Evolutionary conservation across 495 filamentous ascomycete species (phyloP).

Genomic region (Evansstolkia leycettana): DNA sequence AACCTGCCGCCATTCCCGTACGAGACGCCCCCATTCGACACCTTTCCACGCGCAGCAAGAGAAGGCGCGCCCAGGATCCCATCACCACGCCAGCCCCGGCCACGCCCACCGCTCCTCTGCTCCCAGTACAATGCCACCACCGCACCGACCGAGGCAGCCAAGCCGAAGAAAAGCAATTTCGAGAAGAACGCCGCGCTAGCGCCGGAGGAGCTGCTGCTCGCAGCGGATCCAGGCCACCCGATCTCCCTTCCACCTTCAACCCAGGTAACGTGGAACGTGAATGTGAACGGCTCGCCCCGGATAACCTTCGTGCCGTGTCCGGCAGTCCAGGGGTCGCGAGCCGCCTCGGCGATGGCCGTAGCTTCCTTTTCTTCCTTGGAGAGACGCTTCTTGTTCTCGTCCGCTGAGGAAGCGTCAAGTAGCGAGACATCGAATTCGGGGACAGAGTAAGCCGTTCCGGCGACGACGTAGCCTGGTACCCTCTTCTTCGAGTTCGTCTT

Average conservation of each 20-base stretch:
- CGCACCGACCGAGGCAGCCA: constrained; percentile 34
- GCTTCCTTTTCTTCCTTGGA: constrained; percentile 24
- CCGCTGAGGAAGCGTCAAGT: not conserved
- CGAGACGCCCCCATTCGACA: constrained; percentile 19
- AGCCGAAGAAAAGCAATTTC: constrained; percentile 26
- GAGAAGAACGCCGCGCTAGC: constrained; percentile 17
- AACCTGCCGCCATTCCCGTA: constrained; percentile 33
- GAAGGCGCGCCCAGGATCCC: constrained; percentile 30
- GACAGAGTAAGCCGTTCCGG: constrained; percentile 75
- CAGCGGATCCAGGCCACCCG: constrained; percentile 32
- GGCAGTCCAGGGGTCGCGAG: constrained; percentile 32
- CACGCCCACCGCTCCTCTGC: constrained; percentile 21
- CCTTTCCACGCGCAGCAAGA: constrained; percentile 13
- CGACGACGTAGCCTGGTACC: constrained; percentile 58
- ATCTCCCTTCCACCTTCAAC: constrained; percentile 53
- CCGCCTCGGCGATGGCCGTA: constrained; percentile 25
- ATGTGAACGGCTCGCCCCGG: constrained; percentile 74
- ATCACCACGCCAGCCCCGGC: constrained; percentile 26
- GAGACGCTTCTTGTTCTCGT: constrained; percentile 8
- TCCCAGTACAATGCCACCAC: constrained; percentile 34
- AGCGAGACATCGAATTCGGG: constrained; percentile 46
- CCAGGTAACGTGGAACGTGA: constrained; percentile 78
- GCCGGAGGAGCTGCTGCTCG: constrained; percentile 8
- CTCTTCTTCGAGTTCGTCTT: constrained; percentile 8
- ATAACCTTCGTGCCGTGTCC: constrained; percentile 51